Conservation (phyloP, 805 yeast genomes). For the Saccharomycopsis selenospora region DNA sequence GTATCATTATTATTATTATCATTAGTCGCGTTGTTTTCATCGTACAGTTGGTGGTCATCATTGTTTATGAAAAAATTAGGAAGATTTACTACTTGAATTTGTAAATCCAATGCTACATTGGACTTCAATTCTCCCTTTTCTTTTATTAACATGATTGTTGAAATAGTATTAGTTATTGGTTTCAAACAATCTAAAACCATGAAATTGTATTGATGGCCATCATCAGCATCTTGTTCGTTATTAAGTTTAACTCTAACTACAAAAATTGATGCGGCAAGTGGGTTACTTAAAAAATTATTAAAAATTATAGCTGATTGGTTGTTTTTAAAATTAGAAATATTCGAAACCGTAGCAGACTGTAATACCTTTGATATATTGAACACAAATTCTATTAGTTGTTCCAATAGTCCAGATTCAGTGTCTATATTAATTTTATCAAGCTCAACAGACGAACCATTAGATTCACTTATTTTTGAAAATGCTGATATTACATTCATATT, state of each 20-base stretch:
- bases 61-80: slow-evolving; percentile 26
- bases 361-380: slow-evolving; percentile 27
- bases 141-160: slow-evolving; percentile 38
- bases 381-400: slow-evolving; percentile 24
- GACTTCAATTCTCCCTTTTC: slow-evolving; percentile 30
- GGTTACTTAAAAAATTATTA: slow-evolving; percentile 22
- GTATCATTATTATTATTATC: slow-evolving; percentile 3
- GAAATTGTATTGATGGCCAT: slow-evolving; percentile 11
- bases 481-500: background rate
- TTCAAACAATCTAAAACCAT: slow-evolving; percentile 14
- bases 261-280: slow-evolving; percentile 25
- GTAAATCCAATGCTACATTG: slow-evolving; percentile 26
- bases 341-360: slow-evolving; percentile 26
- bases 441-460: no score
- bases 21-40: background rate
- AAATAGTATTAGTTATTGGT: slow-evolving; percentile 15
- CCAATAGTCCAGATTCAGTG: background rate
- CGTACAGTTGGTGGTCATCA: no score
- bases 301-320: slow-evolving; percentile 18
- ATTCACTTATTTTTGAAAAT: background rate
- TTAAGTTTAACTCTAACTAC: slow-evolving; percentile 19
- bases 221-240: background rate
- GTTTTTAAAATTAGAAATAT: slow-evolving; percentile 26
- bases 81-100: slow-evolving; percentile 31
- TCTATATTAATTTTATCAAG: no score